Evolutionary conservation across 2,329 filamentous ascomycete species (phyloP).

Genomic region (Chaetomium strumarium): DNA sequence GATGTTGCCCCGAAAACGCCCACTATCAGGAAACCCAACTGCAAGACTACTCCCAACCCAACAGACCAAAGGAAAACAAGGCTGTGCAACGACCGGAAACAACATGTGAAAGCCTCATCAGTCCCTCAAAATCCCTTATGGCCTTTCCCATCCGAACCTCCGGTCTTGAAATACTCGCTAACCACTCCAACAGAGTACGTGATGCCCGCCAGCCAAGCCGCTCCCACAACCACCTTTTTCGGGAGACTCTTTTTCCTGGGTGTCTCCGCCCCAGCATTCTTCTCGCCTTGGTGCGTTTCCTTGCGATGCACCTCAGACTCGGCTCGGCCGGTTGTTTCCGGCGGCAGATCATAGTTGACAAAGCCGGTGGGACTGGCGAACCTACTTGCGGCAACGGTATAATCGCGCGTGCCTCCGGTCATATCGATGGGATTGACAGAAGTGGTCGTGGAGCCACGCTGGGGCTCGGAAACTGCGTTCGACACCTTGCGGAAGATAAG

Average conservation of each 20-base stretch:
- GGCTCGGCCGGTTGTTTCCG: not conserved
- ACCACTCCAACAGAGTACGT: constrained; percentile 55
- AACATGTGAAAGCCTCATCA: not conserved
- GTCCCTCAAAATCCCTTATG: constrained; percentile 29
- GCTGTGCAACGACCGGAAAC: not conserved
- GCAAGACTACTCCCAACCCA: not conserved
- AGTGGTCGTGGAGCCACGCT: not conserved
- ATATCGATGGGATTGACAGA: constrained; percentile 54
- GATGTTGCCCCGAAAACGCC: constrained; percentile 3
- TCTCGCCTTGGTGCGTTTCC: constrained; percentile 33
- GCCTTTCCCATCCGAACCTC: constrained; percentile 39
- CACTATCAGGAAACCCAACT: not conserved
- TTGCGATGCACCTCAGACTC: constrained; percentile 36
- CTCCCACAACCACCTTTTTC: constrained; percentile 48
- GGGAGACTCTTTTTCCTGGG: constrained; percentile 33
- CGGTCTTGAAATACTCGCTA: constrained; percentile 51
- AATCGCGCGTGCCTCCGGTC: constrained; percentile 32
- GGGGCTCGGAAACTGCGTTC: constrained; percentile 21
- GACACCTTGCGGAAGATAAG: constrained; percentile 61
- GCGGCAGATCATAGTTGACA: constrained; percentile 51
- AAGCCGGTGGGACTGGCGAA: constrained; percentile 62
- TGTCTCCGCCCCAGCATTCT: not conserved
- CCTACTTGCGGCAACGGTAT: constrained; percentile 42
- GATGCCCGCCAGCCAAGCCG: constrained; percentile 48
- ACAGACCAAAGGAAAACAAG: constrained; percentile 2